A percentile compares a stretch with the other conserved stretches of the same genome.
Conservation (phyloP, 768 basidiomycete genomes). For the Suillus cothurnatus region DNA sequence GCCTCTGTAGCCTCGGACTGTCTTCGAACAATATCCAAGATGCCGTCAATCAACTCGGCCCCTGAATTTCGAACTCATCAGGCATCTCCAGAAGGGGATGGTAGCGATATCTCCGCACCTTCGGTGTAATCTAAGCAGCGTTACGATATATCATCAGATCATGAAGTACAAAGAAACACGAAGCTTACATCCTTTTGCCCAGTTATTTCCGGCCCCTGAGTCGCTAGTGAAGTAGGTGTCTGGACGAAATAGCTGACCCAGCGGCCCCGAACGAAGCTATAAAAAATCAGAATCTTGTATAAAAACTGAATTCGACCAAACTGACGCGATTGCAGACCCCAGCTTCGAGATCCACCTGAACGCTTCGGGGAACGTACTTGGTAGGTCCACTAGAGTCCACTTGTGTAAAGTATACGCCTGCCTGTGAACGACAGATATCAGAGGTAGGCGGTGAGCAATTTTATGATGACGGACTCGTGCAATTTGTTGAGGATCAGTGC, state of each 20-base stretch:
- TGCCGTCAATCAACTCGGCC: slow-evolving; percentile 88
- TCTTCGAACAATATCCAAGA: slow-evolving; percentile 77
- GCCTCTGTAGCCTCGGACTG: slow-evolving; percentile 84
- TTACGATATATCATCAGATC: slow-evolving; percentile 19
- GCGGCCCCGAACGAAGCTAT: slow-evolving; percentile 66
- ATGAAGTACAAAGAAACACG: slow-evolving; percentile 15
- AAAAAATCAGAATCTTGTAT: slow-evolving; percentile 10
- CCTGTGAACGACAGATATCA: slow-evolving; percentile 40
- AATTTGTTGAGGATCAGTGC: slow-evolving; percentile 74
- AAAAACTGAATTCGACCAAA: slow-evolving; percentile 10
- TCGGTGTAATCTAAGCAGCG: slow-evolving; percentile 76
- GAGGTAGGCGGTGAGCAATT: neutral
- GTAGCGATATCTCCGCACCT: slow-evolving; percentile 44
- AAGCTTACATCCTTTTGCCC: slow-evolving; percentile 89
- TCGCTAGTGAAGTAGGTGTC: slow-evolving; percentile 77
- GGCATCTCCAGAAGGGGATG: neutral
- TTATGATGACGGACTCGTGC: slow-evolving; percentile 55
- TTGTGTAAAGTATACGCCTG: slow-evolving; percentile 82
- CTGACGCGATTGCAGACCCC: slow-evolving; percentile 81
- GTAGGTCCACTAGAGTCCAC: slow-evolving; percentile 50
- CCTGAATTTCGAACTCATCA: slow-evolving; percentile 44
- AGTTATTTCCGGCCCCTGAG: slow-evolving; percentile 84
- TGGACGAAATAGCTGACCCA: slow-evolving; percentile 82
- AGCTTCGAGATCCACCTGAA: slow-evolving; percentile 89
- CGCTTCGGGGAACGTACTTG: slow-evolving; percentile 88